Percentiles rank a stretch among this genome's conserved stretches.
phyloP scores from a whole-genome alignment of 2,329 filamentous ascomycete genomes.

The Talaromyces islandicus region DNA sequence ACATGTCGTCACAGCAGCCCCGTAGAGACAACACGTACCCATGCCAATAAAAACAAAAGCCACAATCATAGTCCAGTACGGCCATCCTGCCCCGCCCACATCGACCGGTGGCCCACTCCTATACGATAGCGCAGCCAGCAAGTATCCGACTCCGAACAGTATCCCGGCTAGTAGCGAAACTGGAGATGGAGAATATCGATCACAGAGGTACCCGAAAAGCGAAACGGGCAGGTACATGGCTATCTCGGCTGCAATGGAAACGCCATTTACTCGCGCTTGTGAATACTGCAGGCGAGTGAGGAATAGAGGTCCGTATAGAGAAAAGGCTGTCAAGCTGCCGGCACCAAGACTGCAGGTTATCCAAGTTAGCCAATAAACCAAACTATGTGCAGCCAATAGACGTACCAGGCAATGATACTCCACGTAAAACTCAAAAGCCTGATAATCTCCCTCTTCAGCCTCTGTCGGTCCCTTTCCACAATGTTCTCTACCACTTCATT shows the following conservation, averaged over 20 bases:
- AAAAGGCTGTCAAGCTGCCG: conserved; percentile 88
- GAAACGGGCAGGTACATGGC: conserved; percentile 91
- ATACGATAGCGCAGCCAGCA: conserved; percentile 76
- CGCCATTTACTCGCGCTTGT: conserved; percentile 85
- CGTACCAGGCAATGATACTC: conserved; percentile 55
- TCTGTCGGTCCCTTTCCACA: conserved; percentile 50
- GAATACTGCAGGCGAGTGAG: conserved; percentile 80
- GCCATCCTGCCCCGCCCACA: conserved; percentile 53
- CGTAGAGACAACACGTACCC: conserved; percentile 83
- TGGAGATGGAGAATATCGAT: conserved; percentile 74
- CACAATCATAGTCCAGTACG: conserved; percentile 76
- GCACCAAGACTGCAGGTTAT: conserved; percentile 59
- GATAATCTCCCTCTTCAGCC: conserved; percentile 47
- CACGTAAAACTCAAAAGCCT: conserved; percentile 54
- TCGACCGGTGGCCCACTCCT: conserved; percentile 50
- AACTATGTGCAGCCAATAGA: background rate
- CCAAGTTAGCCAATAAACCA: background rate
- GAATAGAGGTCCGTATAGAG: conserved; percentile 86
- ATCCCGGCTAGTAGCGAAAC: conserved; percentile 66
- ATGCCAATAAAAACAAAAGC: conserved; percentile 78
- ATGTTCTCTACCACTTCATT: conserved; percentile 57
- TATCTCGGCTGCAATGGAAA: conserved; percentile 80
- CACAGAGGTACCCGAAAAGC: conserved; percentile 82
- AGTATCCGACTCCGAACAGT: conserved; percentile 75
- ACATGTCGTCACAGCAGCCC: conserved; percentile 85